phyloP scores from a whole-genome alignment of 176 grass and related monocot genomes.

The Phragmites australis region DNA sequence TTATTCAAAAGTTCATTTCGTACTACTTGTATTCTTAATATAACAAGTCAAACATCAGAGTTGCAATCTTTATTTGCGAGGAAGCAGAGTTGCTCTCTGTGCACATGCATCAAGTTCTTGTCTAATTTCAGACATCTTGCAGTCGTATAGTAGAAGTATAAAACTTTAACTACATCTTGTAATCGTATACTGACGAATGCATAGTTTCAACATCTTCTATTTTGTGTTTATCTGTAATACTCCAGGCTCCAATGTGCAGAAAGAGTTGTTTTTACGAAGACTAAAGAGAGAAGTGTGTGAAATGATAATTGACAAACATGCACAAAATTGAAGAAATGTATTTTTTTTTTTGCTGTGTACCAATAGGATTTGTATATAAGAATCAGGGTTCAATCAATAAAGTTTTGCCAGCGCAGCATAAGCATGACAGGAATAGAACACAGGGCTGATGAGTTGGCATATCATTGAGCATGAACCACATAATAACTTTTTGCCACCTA shows the following conservation, averaged over 20 bases:
- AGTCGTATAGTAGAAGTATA: too few species aligned
- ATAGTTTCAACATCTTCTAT: not conserved
- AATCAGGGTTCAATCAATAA: not conserved
- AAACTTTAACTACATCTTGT: not conserved
- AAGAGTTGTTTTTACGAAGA: not conserved
- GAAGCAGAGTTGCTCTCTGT: slow-evolving; percentile 24
- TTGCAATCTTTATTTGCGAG: too few species aligned
- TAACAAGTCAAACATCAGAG: slow-evolving; percentile 18
- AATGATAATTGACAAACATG: not conserved
- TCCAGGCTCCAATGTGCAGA: not conserved
- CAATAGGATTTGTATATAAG: not conserved
- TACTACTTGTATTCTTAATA: not conserved
- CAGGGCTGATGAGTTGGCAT: slow-evolving; percentile 46
- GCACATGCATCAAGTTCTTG: slow-evolving; percentile 11
- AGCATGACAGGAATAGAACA: slow-evolving; percentile 30
- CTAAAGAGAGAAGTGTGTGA: not conserved
- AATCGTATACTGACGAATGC: not conserved
- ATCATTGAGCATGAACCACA: slow-evolving; percentile 32
- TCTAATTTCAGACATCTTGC: not conserved
- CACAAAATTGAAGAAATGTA: not conserved
- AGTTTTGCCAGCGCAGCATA: slow-evolving; percentile 32
- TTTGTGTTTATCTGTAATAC: not conserved
- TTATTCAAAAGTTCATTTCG: not conserved
- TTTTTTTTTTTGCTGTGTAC: not conserved
- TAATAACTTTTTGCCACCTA: slow-evolving; percentile 40